Evolutionary conservation across 352 stramenopile genomes (phyloP).

Genomic region (Blastocystis hominis): DNA sequence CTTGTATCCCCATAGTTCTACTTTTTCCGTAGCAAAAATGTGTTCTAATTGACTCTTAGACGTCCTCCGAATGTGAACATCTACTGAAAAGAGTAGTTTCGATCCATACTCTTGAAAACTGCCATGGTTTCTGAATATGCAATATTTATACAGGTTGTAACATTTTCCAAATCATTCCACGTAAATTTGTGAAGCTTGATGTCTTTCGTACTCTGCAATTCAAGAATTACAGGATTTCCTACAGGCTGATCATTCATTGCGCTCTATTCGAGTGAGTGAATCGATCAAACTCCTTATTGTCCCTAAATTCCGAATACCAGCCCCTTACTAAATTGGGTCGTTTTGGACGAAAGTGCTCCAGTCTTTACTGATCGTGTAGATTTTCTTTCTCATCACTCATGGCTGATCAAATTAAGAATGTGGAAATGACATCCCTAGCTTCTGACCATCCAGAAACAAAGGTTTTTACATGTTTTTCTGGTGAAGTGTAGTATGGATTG

Average conservation of each 20-base stretch:
- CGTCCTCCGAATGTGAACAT: constrained; percentile 42
- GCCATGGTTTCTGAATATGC: constrained; percentile 44
- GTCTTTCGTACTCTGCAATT: background rate
- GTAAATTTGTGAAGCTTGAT: background rate
- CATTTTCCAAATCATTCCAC: background rate
- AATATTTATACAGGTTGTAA: constrained; percentile 33
- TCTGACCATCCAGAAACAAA: background rate
- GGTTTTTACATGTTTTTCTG: background rate
- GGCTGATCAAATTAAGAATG: background rate
- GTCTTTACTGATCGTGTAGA: background rate
- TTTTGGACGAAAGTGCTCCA: background rate
- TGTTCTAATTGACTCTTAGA: background rate
- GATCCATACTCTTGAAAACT: background rate
- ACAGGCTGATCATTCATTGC: background rate
- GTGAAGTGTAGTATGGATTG: background rate
- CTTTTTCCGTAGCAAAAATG: background rate
- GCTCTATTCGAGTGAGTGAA: background rate
- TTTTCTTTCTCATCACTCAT: background rate
- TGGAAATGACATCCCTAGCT: background rate
- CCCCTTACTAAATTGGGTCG: background rate
- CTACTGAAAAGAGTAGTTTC: background rate
- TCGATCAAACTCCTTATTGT: background rate
- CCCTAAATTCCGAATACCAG: background rate
- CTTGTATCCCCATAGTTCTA: constrained; percentile 29
- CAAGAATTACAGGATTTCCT: background rate